A percentile compares a stretch with the other conserved stretches of the same genome.
Conservation (phyloP, 2,329 filamentous ascomycete genomes). For the Chalaropsis ovoidea region DNA sequence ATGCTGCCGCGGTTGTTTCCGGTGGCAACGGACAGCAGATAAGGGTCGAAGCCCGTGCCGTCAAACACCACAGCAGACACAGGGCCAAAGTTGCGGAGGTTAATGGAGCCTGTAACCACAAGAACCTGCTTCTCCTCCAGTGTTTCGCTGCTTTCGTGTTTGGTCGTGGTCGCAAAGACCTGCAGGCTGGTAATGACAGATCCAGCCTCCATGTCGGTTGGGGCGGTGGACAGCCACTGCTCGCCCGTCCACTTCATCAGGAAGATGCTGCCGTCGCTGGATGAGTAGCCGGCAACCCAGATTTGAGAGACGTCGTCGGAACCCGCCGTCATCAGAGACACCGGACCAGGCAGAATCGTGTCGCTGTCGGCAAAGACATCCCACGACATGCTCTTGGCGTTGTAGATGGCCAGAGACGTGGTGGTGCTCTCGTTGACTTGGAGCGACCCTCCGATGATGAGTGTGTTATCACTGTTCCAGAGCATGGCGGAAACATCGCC, state of each 20-base stretch:
- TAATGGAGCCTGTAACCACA: conserved; percentile 74
- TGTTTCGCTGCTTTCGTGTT: conserved; percentile 55
- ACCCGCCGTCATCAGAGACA: conserved; percentile 66
- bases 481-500: conserved; percentile 62
- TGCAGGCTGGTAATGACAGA: conserved; percentile 72
- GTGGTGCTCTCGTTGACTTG: conserved; percentile 51
- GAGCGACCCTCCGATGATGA: conserved; percentile 71
- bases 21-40: conserved; percentile 62
- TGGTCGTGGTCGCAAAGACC: conserved; percentile 59
- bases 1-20: conserved; percentile 62
- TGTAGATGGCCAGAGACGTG: conserved; percentile 62
- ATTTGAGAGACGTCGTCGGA: conserved; percentile 60
- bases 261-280: conserved; percentile 56
- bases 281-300: conserved; percentile 67
- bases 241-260: conserved; percentile 70
- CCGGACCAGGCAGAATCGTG: conserved; percentile 60
- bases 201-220: conserved; percentile 52
- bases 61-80: conserved; percentile 83
- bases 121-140: conserved; percentile 60
- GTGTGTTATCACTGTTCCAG: conserved; percentile 62
- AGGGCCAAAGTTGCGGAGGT: conserved; percentile 63
- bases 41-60: conserved; percentile 66
- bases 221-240: conserved; percentile 49
- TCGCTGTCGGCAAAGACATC: conserved; percentile 50
- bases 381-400: conserved; percentile 59